Evolutionary conservation across 2,329 filamentous ascomycete genomes (phyloP), one percentile per base, ranked within the genome.

Genomic region (Zasmidium cellare): DNA sequence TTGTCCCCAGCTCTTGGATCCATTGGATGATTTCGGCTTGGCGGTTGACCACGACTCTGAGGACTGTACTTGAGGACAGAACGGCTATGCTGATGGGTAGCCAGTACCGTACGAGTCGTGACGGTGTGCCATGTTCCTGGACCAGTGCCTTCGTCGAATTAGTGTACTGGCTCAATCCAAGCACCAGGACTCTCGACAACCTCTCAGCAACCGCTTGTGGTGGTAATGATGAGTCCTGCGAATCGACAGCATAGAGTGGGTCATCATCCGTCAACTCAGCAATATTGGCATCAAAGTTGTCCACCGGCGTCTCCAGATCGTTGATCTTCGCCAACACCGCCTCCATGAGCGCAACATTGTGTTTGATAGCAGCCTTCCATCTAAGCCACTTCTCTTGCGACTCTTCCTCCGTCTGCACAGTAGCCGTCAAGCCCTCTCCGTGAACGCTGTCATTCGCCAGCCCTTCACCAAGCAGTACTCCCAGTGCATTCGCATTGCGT

Each of bases 381-480:
- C 84, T 79, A 20, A 80, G 74, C 28, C 67, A 65, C 12, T 61
- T 67, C 25, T 71, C 64, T 38, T 62, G 61, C 24, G 58, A 62
- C 9, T 31, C 63, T 9, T 41, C 12, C 11, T 49, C 22, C 1
- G 45, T 50, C 3, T 64, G 65, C 20, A 72, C n/a, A 20, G 71
- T 65, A n/a, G 63, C 69, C 2, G 64, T 65, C 22, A 73, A 50
- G 2, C 68, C 70, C 25, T 72, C 70, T 1, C 69, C 69, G 57
- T 74, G 71, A 9, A 66, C 65, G 53, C 68, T 79, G 60, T 80
- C 79, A 49, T 79, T 80, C 51, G 85, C 86, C 49, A 97, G 78
- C 2, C 90, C 92, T 71, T 96, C 91, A 55, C 93, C 91, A 65
- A 97, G 87, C 23, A 99, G 78, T 3, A 97, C 85, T 16, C 94